These are phyloP conservation scores for Ceratocystis colombiana DNA, from an alignment of 2,329 filamentous ascomycete species.

Conservation along the genomic window DNA sequence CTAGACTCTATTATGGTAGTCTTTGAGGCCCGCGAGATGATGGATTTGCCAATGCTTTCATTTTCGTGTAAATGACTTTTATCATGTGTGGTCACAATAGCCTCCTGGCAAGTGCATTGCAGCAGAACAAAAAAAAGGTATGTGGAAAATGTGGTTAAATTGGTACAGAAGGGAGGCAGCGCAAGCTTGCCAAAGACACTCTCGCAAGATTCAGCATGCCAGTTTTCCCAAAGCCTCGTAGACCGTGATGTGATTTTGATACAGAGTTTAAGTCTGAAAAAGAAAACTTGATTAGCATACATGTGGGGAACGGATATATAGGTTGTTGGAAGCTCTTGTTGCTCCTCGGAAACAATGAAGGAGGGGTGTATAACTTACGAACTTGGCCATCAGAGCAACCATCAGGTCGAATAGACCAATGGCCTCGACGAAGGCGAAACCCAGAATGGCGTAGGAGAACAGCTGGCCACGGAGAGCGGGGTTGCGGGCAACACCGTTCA, in stretches of 20 bases:
- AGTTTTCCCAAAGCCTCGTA: slow-evolving; percentile 26
- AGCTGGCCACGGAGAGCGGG: slow-evolving; percentile 88
- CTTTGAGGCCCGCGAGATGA: not conserved
- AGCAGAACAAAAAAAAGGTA: slow-evolving; percentile 22
- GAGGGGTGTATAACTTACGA: slow-evolving; percentile 45
- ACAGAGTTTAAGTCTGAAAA: slow-evolving; percentile 26
- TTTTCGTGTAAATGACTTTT: slow-evolving; percentile 12
- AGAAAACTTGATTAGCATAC: slow-evolving; percentile 8
- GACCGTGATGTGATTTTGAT: slow-evolving; percentile 26
- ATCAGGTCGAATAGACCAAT: slow-evolving; percentile 82
- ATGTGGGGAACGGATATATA: not conserved
- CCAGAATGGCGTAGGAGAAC: slow-evolving; percentile 91
- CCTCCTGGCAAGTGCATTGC: slow-evolving; percentile 14
- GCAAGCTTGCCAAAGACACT: slow-evolving; percentile 25
- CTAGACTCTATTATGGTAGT: not conserved
- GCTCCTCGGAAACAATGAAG: not conserved
- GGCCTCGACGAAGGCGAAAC: slow-evolving; percentile 91
- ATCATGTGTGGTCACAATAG: slow-evolving; percentile 22
- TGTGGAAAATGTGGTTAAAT: slow-evolving; percentile 26
- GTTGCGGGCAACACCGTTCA: slow-evolving; percentile 87
- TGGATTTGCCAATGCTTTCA: slow-evolving; percentile 24
- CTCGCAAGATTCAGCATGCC: slow-evolving; percentile 26
- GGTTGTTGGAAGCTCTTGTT: not conserved
- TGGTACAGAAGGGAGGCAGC: slow-evolving; percentile 26
- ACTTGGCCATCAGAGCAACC: slow-evolving; percentile 91